These are phyloP conservation scores for Dalbergia cultrata DNA, from an alignment of 306 rosid genomes.

Conservation along the genomic window DNA sequence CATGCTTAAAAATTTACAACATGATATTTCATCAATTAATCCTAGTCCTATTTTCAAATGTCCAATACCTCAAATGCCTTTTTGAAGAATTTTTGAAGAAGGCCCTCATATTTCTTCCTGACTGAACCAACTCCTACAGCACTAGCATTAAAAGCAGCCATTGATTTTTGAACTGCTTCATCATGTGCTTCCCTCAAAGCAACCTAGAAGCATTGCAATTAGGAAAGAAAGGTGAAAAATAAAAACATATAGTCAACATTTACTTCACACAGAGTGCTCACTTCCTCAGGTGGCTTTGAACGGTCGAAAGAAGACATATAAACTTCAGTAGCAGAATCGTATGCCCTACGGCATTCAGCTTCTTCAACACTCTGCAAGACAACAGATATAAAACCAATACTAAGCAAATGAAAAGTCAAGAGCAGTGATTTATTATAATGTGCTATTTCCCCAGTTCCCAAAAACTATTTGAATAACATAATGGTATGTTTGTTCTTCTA, in stretches of 20 bases:
- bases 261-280: constrained; percentile 56
- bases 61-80: constrained; percentile 86
- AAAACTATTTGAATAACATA: constrained; percentile 13
- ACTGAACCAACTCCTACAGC: constrained; percentile 91
- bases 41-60: constrained; percentile 15
- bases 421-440: neutral
- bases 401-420: constrained; percentile 25
- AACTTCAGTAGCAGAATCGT: constrained; percentile 77
- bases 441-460: constrained; percentile 6
- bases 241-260: constrained; percentile 28
- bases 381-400: constrained; percentile 32
- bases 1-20: constrained; percentile 19
- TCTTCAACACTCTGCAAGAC: constrained; percentile 91
- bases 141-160: constrained; percentile 74
- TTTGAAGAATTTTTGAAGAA: constrained; percentile 72
- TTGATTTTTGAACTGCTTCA: constrained; percentile 78
- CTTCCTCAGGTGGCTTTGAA: constrained; percentile 90
- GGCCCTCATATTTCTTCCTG: constrained; percentile 84
- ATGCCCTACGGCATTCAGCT: constrained; percentile 88
- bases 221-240: constrained; percentile 31
- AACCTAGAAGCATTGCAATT: constrained; percentile 61
- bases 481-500: constrained; percentile 2
- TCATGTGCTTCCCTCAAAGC: constrained; percentile 93
- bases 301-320: constrained; percentile 82
- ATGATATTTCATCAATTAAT: neutral